Percentiles rank a stretch among this genome's conserved stretches.
Conservation (phyloP, 78 protist species). For the Mastigamoeba balamuthi region DNA sequence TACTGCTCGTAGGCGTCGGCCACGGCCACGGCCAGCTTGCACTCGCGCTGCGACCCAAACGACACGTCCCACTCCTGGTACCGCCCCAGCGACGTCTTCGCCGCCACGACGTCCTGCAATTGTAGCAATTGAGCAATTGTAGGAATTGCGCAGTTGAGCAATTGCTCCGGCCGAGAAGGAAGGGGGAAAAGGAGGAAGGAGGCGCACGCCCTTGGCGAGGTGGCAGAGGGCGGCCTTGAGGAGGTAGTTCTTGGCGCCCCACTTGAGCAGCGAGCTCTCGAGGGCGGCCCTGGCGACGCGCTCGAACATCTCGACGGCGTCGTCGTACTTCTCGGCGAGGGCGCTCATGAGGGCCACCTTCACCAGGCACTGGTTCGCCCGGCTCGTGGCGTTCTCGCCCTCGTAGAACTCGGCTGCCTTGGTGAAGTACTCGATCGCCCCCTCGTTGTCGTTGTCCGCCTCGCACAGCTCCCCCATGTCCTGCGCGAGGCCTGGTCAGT, state of each 20-base stretch:
- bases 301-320: slow-evolving; percentile 37
- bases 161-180: no score
- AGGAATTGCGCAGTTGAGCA: background rate
- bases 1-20: slow-evolving; percentile 7
- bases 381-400: slow-evolving; percentile 17
- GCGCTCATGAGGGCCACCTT: slow-evolving; percentile 44
- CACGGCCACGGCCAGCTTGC: slow-evolving; percentile 1
- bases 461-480: slow-evolving; percentile 29
- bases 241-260: slow-evolving; percentile 45
- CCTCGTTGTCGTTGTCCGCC: slow-evolving; percentile 1
- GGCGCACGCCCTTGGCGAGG: background rate
- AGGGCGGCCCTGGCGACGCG: background rate
- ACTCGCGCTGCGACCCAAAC: slow-evolving; percentile 13
- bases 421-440: background rate
- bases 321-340: background rate
- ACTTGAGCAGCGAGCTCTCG: slow-evolving; percentile 30
- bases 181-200: background rate
- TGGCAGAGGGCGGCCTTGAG: slow-evolving; percentile 35
- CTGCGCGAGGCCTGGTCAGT: slow-evolving; percentile 1
- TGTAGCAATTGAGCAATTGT: background rate
- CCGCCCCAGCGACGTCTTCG: background rate
- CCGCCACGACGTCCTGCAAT: background rate
- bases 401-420: slow-evolving; percentile 27
- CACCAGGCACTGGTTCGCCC: slow-evolving; percentile 26
- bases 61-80: slow-evolving; percentile 1